Conservation (phyloP, 2,329 filamentous ascomycete species). For the Arthroderma uncinatum region DNA sequence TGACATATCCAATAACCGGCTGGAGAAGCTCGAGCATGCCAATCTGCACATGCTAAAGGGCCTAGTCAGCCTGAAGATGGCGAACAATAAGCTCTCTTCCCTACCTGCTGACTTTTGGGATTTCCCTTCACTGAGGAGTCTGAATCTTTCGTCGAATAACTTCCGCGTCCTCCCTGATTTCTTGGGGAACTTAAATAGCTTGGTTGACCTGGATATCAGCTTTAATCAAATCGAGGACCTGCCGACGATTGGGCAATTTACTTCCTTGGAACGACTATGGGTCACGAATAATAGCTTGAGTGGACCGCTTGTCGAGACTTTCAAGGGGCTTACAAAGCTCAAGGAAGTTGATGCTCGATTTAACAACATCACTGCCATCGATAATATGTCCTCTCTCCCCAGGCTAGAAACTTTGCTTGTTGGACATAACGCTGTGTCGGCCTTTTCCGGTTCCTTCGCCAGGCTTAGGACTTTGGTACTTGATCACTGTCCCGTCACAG, state of each 20-base stretch:
- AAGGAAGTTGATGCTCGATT: conserved; percentile 92
- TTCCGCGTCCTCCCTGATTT: conserved; percentile 76
- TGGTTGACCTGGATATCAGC: conserved; percentile 90
- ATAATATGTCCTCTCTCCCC: conserved; percentile 72
- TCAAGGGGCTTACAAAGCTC: conserved; percentile 61
- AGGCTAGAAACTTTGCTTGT: conserved; percentile 78
- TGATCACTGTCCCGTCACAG: conserved; percentile 90
- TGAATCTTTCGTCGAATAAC: conserved; percentile 92
- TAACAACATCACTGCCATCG: conserved; percentile 79
- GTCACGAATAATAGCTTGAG: conserved; percentile 89
- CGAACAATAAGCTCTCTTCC: conserved; percentile 76
- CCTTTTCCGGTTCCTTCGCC: conserved; percentile 80
- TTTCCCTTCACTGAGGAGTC: conserved; percentile 65
- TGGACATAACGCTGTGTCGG: conserved; percentile 85
- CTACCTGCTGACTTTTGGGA: conserved; percentile 72
- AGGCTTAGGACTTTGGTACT: conserved; percentile 73
- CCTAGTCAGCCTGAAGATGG: conserved; percentile 78
- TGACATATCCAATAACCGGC: conserved; percentile 86
- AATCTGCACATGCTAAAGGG: conserved; percentile 64
- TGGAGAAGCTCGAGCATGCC: conserved; percentile 78
- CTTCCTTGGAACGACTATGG: conserved; percentile 74
- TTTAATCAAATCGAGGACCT: conserved; percentile 81
- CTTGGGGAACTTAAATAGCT: conserved; percentile 65
- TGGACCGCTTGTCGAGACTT: conserved; percentile 60
- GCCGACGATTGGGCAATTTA: conserved; percentile 68